Percentiles rank a stretch among this genome's conserved stretches.
phyloP scores from a whole-genome alignment of 257 asterid species.

The Fraxinus anomala region DNA sequence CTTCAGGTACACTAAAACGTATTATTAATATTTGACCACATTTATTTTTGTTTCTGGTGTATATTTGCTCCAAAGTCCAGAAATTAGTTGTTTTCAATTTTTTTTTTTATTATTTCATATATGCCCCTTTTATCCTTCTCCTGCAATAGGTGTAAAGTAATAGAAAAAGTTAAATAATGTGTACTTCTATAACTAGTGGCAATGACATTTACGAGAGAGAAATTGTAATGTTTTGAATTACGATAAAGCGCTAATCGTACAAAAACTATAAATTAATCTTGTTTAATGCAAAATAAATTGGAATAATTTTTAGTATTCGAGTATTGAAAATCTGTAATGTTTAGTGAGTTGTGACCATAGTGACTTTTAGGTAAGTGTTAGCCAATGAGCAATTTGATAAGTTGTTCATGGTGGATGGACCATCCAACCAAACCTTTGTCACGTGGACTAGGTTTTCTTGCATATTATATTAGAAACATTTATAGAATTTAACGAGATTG shows the following conservation, averaged over 20 bases:
- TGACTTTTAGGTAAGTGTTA: not conserved
- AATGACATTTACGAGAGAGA: not conserved
- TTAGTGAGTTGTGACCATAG: not conserved
- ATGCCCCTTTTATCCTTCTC: not conserved
- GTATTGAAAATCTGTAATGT: slow-evolving; percentile 7
- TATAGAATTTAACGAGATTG: not conserved
- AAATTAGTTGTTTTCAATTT: not conserved
- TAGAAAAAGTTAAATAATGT: not conserved
- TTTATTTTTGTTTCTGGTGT: not conserved
- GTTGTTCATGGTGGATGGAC: slow-evolving; percentile 16
- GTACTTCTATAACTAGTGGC: not conserved
- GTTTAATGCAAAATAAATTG: not conserved
- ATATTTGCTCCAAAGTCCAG: not conserved
- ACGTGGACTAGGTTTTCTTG: slow-evolving; percentile 33
- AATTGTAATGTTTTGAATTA: not conserved
- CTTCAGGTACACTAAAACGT: slow-evolving; percentile 10
- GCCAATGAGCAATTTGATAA: slow-evolving; percentile 33
- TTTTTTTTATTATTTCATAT: not conserved
- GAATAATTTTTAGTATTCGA: not conserved
- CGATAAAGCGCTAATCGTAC: not conserved
- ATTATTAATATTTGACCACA: not conserved
- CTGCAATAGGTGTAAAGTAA: not conserved
- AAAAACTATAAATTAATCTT: not conserved
- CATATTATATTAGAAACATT: slow-evolving; percentile 16
- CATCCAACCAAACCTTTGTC: slow-evolving; percentile 26